Evolutionary conservation across 2,329 filamentous ascomycete species (phyloP).

Genomic region (Xylaria sp.): DNA sequence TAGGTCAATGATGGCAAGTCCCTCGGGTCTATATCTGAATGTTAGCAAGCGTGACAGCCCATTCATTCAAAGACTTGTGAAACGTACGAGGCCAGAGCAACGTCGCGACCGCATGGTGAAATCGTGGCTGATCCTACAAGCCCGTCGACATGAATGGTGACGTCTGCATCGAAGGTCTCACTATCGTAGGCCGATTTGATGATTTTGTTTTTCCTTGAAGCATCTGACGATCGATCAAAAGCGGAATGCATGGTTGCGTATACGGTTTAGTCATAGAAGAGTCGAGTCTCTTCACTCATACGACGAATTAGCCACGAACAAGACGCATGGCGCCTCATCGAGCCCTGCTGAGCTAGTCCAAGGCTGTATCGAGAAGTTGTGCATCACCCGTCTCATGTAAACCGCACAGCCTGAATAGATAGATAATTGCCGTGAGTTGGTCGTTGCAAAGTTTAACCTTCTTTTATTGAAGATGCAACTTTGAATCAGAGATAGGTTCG

Average conservation of each 20-base stretch:
- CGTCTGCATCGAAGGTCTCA: slow-evolving; percentile 86
- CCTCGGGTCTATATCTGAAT: slow-evolving; percentile 70
- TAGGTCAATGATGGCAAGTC: slow-evolving; percentile 89
- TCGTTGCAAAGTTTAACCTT: neutral
- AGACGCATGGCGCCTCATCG: slow-evolving; percentile 33
- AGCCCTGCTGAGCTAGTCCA: slow-evolving; percentile 21
- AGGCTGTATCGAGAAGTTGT: neutral
- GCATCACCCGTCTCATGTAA: slow-evolving; percentile 16
- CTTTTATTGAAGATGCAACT: slow-evolving; percentile 1
- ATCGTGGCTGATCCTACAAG: slow-evolving; percentile 90
- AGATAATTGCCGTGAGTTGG: neutral
- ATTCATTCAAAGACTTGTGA: neutral
- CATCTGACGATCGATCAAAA: slow-evolving; percentile 58
- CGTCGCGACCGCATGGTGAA: slow-evolving; percentile 88
- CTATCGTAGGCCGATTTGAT: slow-evolving; percentile 82
- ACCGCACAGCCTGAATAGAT: neutral
- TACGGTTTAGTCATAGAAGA: neutral
- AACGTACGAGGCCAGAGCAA: slow-evolving; percentile 82
- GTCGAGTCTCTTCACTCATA: slow-evolving; percentile 24
- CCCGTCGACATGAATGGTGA: slow-evolving; percentile 84
- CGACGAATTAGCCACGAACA: slow-evolving; percentile 23
- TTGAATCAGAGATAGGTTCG: neutral
- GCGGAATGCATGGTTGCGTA: slow-evolving; percentile 58
- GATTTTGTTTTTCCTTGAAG: slow-evolving; percentile 66
- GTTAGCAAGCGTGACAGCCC: slow-evolving; percentile 34